Evolutionary conservation across 305 asterid species (phyloP), one percentile per base, ranked within the genome.

Genomic region (Fraxinus xanthoxyloides): DNA sequence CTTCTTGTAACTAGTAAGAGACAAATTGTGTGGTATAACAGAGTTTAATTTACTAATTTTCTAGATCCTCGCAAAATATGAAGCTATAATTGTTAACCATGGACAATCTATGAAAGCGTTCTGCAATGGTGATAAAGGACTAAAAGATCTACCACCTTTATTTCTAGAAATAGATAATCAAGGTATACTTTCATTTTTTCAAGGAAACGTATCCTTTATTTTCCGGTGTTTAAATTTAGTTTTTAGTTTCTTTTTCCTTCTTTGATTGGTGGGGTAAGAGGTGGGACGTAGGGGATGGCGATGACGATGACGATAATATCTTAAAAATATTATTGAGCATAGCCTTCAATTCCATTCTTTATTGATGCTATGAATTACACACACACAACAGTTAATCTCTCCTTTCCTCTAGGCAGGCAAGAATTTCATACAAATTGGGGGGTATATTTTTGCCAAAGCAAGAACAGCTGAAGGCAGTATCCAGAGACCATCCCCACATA

Each of bases 401-500:
- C 65, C 79, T 43, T 4, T 24, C 4, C 24, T 75, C 79, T 88
- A 89, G 56, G 87, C 81, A 82, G 86, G 65, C 77, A 83, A 77
- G 84, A 93, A 93, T 13, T 85, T 92, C 97, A 93, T 92, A 83
- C 97, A 93, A 6, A 92, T 91, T 0, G 97, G 97, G 34, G 97
- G 97, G 1, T 51, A 72, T 6, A 93, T 79, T 84, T 85, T 92
- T 9, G 92, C 92, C 92, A 93, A 86, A 12, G 97, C 95, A 87
- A 93, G 88, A 83, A 93, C 46, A 1, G 97, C 91, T 3, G 92
- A 89, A 7, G 97, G 97, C 80, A 93, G 92, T 73, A 84, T 82
- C 97, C 97, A 93, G 24, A 93, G 70, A 7, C 97, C 97, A 79
- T 93, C 97, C 59, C 97, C 97, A 81, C 97, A 93, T 19, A 93